A percentile compares a stretch with the other conserved stretches of the same genome.
These are phyloP conservation scores for Backusella westeae DNA, from an alignment of 192 early-diverging fungal genomes.

Conservation along the genomic window DNA sequence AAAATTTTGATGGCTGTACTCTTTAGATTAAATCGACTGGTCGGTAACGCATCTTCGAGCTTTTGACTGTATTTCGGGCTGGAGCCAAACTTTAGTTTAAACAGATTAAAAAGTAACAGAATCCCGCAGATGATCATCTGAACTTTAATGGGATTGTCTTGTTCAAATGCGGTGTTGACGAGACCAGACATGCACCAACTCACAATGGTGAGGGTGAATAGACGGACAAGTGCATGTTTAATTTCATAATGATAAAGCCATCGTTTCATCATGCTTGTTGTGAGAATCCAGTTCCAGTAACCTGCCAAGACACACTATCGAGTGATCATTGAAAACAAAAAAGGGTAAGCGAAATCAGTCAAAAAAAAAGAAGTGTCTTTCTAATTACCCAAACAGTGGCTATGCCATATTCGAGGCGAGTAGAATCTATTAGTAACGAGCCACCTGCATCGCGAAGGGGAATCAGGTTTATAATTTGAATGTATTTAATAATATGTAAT, in stretches of 20 bases:
- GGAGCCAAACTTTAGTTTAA: slow-evolving; percentile 32
- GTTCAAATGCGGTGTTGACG: slow-evolving; percentile 43
- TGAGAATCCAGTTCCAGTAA: slow-evolving; percentile 55
- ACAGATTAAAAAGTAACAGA: slow-evolving; percentile 39
- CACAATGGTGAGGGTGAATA: slow-evolving; percentile 51
- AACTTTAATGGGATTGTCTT: slow-evolving; percentile 47
- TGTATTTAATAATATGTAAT: slow-evolving; percentile 29
- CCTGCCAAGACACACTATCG: slow-evolving; percentile 55
- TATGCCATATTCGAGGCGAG: slow-evolving; percentile 36
- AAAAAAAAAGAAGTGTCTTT: background rate
- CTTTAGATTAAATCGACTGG: slow-evolving; percentile 33
- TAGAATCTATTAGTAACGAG: slow-evolving; percentile 30
- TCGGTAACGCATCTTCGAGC: slow-evolving; percentile 24
- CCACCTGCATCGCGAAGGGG: slow-evolving; percentile 29
- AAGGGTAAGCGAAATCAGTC: background rate
- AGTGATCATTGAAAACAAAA: background rate
- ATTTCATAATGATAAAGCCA: slow-evolving; percentile 61
- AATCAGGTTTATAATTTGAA: slow-evolving; percentile 22
- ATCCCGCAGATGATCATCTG: slow-evolving; percentile 51
- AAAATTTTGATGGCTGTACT: slow-evolving; percentile 37
- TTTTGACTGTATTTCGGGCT: slow-evolving; percentile 38
- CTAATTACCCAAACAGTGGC: slow-evolving; percentile 42
- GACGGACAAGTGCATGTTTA: slow-evolving; percentile 47
- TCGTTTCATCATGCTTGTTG: slow-evolving; percentile 53
- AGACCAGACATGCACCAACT: slow-evolving; percentile 53